A percentile compares a stretch with the other conserved stretches of the same genome.
Evolutionary conservation across 805 yeast species (phyloP).

Genomic region (Hanseniaspora jakobsenii): DNA sequence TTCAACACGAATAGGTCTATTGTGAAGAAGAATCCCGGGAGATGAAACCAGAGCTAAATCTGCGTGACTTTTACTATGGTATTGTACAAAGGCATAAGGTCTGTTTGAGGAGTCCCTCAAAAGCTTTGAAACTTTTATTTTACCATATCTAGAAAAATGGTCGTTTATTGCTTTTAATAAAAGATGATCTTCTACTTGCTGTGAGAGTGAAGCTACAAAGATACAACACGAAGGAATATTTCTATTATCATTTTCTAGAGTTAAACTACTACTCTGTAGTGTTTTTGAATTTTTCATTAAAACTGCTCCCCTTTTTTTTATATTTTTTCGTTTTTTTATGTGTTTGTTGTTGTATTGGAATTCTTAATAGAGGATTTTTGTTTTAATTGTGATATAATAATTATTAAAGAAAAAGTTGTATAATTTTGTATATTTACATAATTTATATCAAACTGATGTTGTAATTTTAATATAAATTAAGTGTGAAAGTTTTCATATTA

Average conservation of each 20-base stretch:
- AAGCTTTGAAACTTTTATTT: conserved; percentile 62
- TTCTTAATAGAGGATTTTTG: too few relatives aligned
- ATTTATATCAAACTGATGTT: too few relatives aligned
- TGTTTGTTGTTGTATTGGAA: too few relatives aligned
- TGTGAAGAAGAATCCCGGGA: conserved; percentile 57
- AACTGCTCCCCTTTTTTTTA: too few relatives aligned
- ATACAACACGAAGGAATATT: conserved; percentile 65
- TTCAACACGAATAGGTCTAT: conserved; percentile 74
- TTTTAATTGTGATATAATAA: too few relatives aligned
- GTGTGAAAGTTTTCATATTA: too few relatives aligned
- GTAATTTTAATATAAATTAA: too few relatives aligned
- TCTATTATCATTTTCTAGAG: conserved; percentile 2
- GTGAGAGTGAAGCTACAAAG: conserved; percentile 72
- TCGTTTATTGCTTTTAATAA: conserved; percentile 54
- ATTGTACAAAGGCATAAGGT: conserved; percentile 91
- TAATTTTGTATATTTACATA: too few relatives aligned
- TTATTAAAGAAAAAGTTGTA: too few relatives aligned
- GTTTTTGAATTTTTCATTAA: too few relatives aligned
- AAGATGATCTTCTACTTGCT: conserved; percentile 55
- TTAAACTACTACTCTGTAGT: too few relatives aligned
- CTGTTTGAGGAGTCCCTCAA: conserved; percentile 68
- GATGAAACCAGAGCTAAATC: conserved; percentile 53
- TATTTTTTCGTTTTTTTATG: too few relatives aligned
- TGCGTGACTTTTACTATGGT: conserved; percentile 58
- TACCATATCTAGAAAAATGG: conserved; percentile 63